Base-by-base conservation (phyloP, 1,284 basidiomycete genomes). In the Leccinum subspadiceum region DNA sequence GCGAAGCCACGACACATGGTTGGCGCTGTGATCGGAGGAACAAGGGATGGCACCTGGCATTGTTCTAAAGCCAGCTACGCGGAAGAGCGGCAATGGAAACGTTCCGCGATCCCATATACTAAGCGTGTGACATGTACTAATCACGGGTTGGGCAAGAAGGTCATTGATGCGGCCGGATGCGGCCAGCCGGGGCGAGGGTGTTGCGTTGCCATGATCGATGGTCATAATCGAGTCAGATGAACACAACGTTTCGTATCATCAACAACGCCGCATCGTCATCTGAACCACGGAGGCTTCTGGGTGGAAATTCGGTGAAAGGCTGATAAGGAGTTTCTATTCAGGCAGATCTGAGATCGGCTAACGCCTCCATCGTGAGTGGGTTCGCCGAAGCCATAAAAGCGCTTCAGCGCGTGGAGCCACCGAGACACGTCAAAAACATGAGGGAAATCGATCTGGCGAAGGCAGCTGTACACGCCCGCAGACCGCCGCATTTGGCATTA, bases 341-440 rank as follows among this genome's bases (percentile, higher is more conserved):
- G 50, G 52, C 4, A 20, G 59, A 74, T 74, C 70, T 71, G 24
- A 71, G 69, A 70, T 70, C 31, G 17, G 22, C 15, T 37, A 53
- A 31, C 48, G 53, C 69, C 65, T 73, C 26, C 29, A 29, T 52
- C 22, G 15, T 50, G 48, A 51, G 66, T 73, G 59, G 68, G 60
- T 62, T 60, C 59, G 29, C 63, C 60, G 60, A 71, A 57, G 61
- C 48, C 39, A 68, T 56, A 53, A 60, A 61, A 63, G 60, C 41
- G 52, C 46, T 57, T 53, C 39, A 53, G 54, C 46, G 56, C 60
- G 59, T 62, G 58, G 57, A 70, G 53, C 41, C 51, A 26, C 53
- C 39, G 61, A 68, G 65, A 60, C 68, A 73, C 61, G 65, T 62
- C 67, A 61, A 70, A 65, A 63, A 68, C 69, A 71, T 63, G 68